Evolutionary conservation across 2,329 filamentous ascomycete genomes (phyloP).

Genomic region (Nemania serpens): DNA sequence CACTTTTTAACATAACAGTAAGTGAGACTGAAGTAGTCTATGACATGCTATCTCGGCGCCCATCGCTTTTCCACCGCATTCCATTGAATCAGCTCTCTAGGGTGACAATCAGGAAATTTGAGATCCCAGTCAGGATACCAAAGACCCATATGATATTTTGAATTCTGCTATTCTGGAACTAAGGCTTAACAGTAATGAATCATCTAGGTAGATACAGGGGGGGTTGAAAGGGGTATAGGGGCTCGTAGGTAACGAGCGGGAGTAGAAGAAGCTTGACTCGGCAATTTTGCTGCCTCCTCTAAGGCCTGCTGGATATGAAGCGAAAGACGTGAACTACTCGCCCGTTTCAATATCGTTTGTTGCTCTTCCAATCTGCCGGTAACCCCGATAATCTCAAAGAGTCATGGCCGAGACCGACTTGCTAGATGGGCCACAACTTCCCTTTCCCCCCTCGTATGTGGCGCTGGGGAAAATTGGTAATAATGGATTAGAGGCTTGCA

Average conservation of each 20-base stretch:
- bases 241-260: no score
- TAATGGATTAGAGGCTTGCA: no score
- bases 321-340: not conserved
- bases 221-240: no score
- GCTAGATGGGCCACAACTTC: no score
- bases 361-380: not conserved
- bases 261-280: no score
- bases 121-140: conserved; percentile 3
- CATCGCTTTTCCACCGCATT: not conserved
- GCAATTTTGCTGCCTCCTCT: no score
- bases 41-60: not conserved
- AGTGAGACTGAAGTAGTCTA: no score
- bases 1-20: no score
- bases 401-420: not conserved
- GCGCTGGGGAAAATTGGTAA: no score
- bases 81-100: not conserved
- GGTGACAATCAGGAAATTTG: conserved; percentile 6
- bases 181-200: not conserved
- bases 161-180: not conserved
- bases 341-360: not conserved
- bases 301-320: not conserved
- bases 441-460: no score
- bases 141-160: not conserved
- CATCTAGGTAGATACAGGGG: no score
- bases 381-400: conserved; percentile 5